A percentile compares a stretch with the other conserved stretches of the same genome.
These are phyloP conservation scores for Kodamaea plutei DNA, from an alignment of 1,139 yeast species.

Conservation along the genomic window DNA sequence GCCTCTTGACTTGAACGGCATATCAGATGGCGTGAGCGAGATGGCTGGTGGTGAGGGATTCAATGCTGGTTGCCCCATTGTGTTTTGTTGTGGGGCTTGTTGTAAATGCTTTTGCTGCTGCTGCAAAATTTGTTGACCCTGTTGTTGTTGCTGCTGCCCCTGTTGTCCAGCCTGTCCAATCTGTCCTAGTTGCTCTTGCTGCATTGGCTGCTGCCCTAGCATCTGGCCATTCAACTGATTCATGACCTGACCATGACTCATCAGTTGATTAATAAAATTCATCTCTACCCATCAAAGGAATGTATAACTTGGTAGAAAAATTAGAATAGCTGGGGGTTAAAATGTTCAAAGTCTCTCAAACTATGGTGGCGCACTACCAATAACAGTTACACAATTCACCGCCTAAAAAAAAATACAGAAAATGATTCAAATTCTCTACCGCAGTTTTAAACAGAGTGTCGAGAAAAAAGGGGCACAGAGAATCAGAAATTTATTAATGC, in stretches of 20 bases:
- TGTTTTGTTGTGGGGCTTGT: no score
- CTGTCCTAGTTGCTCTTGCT: background rate
- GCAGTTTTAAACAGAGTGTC: no score
- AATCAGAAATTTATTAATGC: no score
- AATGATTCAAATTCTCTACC: background rate
- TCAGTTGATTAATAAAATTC: slow-evolving; percentile 3
- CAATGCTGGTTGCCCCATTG: no score
- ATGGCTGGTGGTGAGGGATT: slow-evolving; percentile 35
- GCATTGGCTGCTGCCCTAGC: slow-evolving; percentile 2
- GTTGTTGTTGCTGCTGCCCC: background rate
- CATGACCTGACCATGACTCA: no score
- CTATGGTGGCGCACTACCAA: slow-evolving; percentile 1
- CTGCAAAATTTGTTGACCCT: no score
- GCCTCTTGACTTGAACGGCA: slow-evolving; percentile 30
- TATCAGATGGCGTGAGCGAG: slow-evolving; percentile 27
- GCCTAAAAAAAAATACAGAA: background rate
- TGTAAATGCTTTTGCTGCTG: no score
- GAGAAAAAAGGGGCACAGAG: no score
- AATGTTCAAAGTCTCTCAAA: no score
- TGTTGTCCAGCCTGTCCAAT: background rate
- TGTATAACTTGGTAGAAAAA: slow-evolving; percentile 1
- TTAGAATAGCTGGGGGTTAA: no score
- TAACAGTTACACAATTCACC: background rate
- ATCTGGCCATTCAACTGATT: no score
- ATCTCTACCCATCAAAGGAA: slow-evolving; percentile 3